Evolutionary conservation across 495 filamentous ascomycete species (phyloP), one percentile per base, ranked within the genome.

Genomic region (Copromyces sp.): DNA sequence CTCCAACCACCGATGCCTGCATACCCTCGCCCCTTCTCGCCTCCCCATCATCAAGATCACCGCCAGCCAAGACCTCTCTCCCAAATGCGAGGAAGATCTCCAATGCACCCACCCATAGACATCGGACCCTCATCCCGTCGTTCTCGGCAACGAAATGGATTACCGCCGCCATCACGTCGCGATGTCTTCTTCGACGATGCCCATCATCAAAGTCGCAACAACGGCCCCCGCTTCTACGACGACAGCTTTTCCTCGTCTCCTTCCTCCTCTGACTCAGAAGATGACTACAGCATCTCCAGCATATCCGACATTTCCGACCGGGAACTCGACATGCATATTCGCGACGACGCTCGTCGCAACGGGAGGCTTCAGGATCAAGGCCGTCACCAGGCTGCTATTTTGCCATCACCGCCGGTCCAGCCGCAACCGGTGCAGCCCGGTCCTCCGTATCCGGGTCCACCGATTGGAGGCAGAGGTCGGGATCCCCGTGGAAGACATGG

Each of bases 281-380:
- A 80, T 69, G 74, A 80, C 45, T 77, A 68, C 69, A 79, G 77
- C 69, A 37, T 82, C 68, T 82, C 80, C 32, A 81, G 77, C 16
- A 39, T 79, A 5, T 85, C 83, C 1, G 80, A 81, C 7, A 72
- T 81, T 38, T 82, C 81, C 16, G 81, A 83, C 1, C 69, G 68
- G 16, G 79, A 78, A 24, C 75, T 82, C 3, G 82, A 86, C 68
- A 77, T 78, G 68, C 68, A 68, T n/a, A 69, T 78, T 12, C 53
- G 53, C 14, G 53, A 65, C 6, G 53, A 65, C 32, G 53, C 53
- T 35, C 53, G 53, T 35, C 53, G 53, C 14, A 65, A 35, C 29
- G 53, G 53, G 24, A 71, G 78, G 39, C 42, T 6, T 29, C 11
- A 6, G 2, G 77, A 53, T 41, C 38, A 69, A 11, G 47, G 42